These are phyloP conservation scores for Candida smagusa DNA, from an alignment of 1,139 yeast genomes.

Conservation along the genomic window DNA sequence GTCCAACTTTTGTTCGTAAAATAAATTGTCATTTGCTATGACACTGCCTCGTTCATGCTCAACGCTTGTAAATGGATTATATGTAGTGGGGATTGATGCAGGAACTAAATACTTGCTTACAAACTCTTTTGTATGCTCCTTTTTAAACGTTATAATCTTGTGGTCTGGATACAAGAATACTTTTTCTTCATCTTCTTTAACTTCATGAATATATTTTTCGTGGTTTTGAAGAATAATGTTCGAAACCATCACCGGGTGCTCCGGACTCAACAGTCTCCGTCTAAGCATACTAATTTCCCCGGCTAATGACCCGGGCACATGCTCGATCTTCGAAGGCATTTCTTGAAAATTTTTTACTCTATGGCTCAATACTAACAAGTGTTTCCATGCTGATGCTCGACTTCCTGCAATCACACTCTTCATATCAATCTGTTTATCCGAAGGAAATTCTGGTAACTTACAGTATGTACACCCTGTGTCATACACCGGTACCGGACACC, in stretches of 20 bases:
- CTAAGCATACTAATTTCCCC: constrained; percentile 28
- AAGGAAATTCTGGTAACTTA: constrained; percentile 40
- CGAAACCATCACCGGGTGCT: constrained; percentile 52
- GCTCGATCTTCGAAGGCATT: constrained; percentile 61
- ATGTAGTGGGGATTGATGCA: constrained; percentile 14
- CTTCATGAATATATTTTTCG: constrained; percentile 1
- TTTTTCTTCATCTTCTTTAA: constrained; percentile 17
- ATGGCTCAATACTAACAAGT: constrained; percentile 50
- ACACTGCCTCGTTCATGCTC: background rate
- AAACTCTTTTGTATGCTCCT: constrained; percentile 34
- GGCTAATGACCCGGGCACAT: constrained; percentile 42
- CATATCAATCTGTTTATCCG: constrained; percentile 39
- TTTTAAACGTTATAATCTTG: constrained; percentile 32
- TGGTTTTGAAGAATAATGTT: constrained; percentile 23
- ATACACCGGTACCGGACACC: constrained; percentile 49
- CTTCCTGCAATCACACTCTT: constrained; percentile 43
- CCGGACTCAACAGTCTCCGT: constrained; percentile 32
- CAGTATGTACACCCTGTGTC: constrained; percentile 69
- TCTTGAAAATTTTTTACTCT: constrained; percentile 24
- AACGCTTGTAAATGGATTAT: constrained; percentile 30
- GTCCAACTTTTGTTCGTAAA: constrained; percentile 18
- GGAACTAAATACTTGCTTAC: constrained; percentile 42
- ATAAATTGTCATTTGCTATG: constrained; percentile 4
- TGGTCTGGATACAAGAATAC: constrained; percentile 59
- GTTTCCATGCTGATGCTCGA: constrained; percentile 51